Evolutionary conservation across 495 filamentous ascomycete genomes (phyloP).

Genomic region (Talaromyces adpressus): DNA sequence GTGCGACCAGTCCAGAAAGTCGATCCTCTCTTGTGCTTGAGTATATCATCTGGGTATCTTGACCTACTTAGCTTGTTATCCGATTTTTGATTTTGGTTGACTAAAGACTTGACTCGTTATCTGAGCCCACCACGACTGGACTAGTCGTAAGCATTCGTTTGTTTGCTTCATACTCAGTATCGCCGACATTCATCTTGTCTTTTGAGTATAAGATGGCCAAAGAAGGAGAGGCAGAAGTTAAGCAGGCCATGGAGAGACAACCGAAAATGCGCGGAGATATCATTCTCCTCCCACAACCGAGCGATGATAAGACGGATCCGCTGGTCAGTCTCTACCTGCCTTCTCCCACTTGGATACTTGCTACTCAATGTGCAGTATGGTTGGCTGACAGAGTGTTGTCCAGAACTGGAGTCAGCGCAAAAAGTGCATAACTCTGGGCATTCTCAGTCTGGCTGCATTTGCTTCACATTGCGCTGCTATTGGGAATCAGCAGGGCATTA

Average conservation of each 20-base stretch:
- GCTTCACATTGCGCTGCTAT: constrained; percentile 8
- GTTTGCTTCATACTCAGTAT: neutral
- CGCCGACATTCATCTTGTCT: neutral
- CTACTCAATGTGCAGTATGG: neutral
- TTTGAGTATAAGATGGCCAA: neutral
- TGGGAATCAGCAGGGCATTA: constrained; percentile 16
- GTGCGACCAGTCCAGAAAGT: neutral
- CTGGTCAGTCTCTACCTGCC: constrained; percentile 11
- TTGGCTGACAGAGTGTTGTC: neutral
- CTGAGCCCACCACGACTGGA: neutral
- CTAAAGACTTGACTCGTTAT: neutral
- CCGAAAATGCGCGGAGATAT: constrained; percentile 6
- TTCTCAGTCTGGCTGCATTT: constrained; percentile 11
- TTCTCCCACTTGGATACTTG: neutral
- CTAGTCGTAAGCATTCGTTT: neutral
- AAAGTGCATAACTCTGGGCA: constrained; percentile 10
- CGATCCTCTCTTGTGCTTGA: neutral
- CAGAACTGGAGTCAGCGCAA: constrained; percentile 10
- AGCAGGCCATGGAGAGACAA: neutral
- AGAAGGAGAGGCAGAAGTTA: neutral
- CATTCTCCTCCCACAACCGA: constrained; percentile 15
- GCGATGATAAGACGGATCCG: constrained; percentile 16
- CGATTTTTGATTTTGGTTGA: neutral
- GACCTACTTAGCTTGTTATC: neutral
- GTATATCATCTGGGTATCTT: neutral